Percentiles rank a stretch among this genome's conserved stretches.
Conservation (phyloP, 2,329 filamentous ascomycete species). For the Colletotrichum musicola region DNA sequence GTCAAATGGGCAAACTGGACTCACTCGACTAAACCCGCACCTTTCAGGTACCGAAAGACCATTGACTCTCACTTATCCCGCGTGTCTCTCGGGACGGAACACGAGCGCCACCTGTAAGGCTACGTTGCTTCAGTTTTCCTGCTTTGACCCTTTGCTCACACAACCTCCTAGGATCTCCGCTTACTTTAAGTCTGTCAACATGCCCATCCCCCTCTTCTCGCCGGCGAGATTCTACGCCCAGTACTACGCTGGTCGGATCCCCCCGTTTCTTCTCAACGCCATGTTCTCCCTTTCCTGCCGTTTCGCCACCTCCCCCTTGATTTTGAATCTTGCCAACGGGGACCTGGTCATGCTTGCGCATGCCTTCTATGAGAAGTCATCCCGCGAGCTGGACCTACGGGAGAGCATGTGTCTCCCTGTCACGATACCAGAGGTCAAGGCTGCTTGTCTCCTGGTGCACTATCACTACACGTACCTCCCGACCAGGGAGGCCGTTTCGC, state of each 20-base stretch:
- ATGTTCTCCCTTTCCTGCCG: conserved; percentile 9
- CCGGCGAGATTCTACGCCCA: not conserved
- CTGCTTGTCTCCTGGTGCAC: conserved; percentile 1
- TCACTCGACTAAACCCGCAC: not conserved
- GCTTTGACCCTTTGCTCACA: no score
- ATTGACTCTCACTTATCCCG: no score
- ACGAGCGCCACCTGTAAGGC: not conserved
- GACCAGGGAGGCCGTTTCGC: not conserved
- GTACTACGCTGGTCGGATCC: not conserved
- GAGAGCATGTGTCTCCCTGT: not conserved
- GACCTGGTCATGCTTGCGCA: not conserved
- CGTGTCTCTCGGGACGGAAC: not conserved
- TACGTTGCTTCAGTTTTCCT: no score
- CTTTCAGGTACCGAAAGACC: no score
- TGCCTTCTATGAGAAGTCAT: not conserved
- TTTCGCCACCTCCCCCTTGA: not conserved
- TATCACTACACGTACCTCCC: conserved; percentile 10
- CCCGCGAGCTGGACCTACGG: not conserved
- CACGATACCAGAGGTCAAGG: not conserved
- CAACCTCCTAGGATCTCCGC: not conserved
- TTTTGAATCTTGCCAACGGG: not conserved
- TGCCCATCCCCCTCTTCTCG: not conserved
- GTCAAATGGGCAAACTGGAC: not conserved
- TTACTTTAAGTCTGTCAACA: conserved; percentile 3
- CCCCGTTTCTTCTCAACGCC: not conserved